phyloP scores from a whole-genome alignment of 495 filamentous ascomycete genomes.

The Aspergillus homomorphus region DNA sequence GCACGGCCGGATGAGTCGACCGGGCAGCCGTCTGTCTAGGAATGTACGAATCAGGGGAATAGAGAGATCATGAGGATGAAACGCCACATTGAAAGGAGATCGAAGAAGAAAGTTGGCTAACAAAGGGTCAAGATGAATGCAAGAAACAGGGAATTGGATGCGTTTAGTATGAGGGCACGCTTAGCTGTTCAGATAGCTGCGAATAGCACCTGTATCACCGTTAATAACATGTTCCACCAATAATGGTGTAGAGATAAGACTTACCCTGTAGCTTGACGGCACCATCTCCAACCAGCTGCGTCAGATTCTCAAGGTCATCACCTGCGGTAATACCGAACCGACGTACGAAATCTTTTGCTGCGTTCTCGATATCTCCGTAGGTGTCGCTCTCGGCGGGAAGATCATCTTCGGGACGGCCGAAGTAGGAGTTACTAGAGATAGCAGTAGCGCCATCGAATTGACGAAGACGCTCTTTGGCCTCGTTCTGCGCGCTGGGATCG shows the following conservation, averaged over 20 bases:
- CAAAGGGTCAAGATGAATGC: slow-evolving; percentile 9
- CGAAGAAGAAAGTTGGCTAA: slow-evolving; percentile 18
- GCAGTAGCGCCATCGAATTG: slow-evolving; percentile 89
- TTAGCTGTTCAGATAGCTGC: slow-evolving; percentile 75
- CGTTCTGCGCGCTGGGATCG: slow-evolving; percentile 73
- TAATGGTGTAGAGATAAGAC: slow-evolving; percentile 13
- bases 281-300: slow-evolving; percentile 76
- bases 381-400: slow-evolving; percentile 55
- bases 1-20: not conserved
- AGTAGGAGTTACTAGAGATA: slow-evolving; percentile 96
- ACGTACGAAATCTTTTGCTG: slow-evolving; percentile 90
- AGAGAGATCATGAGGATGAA: slow-evolving; percentile 5
- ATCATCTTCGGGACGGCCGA: slow-evolving; percentile 82
- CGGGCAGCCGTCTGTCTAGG: slow-evolving; percentile 2
- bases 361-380: slow-evolving; percentile 85
- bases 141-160: not conserved
- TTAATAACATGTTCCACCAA: slow-evolving; percentile 11
- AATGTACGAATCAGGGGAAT: slow-evolving; percentile 9
- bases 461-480: slow-evolving; percentile 81
- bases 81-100: slow-evolving; percentile 18
- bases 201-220: slow-evolving; percentile 58
- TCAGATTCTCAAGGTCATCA: slow-evolving; percentile 90
- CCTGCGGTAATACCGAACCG: slow-evolving; percentile 93
- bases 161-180: slow-evolving; percentile 7
- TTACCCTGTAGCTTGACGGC: slow-evolving; percentile 75